Evolutionary conservation across 257 asterid species (phyloP).

Genomic region (Scutellaria galericulata): DNA sequence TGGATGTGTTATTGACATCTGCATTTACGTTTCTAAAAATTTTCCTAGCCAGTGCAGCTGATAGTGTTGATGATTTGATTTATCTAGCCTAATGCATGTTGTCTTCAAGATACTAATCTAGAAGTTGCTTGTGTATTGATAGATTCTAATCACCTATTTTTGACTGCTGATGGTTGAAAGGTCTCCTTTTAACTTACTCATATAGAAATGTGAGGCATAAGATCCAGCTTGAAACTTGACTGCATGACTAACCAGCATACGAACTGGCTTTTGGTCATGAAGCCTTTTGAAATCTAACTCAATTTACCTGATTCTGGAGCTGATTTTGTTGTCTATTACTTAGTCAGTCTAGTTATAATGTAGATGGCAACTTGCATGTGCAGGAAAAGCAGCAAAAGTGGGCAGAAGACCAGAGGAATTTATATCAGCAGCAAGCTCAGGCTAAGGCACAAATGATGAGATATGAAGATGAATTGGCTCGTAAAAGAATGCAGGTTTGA

Average conservation of each 20-base stretch:
- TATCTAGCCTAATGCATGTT: conserved; percentile 7
- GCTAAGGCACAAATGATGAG: conserved; percentile 92
- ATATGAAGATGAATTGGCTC: conserved; percentile 90
- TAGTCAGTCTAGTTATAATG: conserved; percentile 23
- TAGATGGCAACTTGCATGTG: conserved; percentile 31
- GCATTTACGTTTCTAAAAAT: conserved; percentile 14
- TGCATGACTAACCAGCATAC: neutral
- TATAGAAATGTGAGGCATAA: neutral
- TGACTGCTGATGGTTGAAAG: conserved; percentile 16
- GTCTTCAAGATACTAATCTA: conserved; percentile 7
- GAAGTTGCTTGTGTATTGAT: neutral
- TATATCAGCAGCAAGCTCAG: conserved; percentile 84
- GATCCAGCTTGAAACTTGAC: neutral
- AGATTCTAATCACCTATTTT: conserved; percentile 11
- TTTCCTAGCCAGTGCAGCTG: conserved; percentile 5
- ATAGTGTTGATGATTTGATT: neutral
- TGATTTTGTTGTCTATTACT: conserved; percentile 14
- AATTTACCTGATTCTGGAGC: conserved; percentile 9
- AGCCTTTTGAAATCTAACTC: conserved; percentile 3
- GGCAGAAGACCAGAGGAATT: conserved; percentile 91
- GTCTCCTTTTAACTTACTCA: conserved; percentile 10
- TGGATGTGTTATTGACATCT: neutral
- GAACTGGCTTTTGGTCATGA: conserved; percentile 12
- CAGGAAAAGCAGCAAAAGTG: conserved; percentile 87
- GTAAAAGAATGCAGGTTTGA: conserved; percentile 88